A percentile compares a stretch with the other conserved stretches of the same genome.
Conservation (phyloP, 169 alveolate genomes). For the Plasmodium billcollinsi region DNA sequence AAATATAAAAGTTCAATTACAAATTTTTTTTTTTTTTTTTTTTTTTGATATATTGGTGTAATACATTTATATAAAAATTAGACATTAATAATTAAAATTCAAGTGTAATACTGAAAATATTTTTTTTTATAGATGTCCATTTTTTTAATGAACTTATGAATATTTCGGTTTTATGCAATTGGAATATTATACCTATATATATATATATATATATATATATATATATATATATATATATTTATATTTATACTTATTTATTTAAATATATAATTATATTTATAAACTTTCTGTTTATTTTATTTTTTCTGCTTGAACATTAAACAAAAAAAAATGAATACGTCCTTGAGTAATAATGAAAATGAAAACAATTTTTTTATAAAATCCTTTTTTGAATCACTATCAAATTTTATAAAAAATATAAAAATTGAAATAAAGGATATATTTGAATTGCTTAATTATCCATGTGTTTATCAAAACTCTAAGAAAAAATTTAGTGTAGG, state of each 20-base stretch:
- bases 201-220: neutral
- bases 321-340: conserved; percentile 46
- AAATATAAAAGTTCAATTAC: no score
- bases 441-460: conserved; percentile 74
- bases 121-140: no score
- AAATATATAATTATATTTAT: neutral
- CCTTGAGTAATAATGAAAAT: conserved; percentile 16
- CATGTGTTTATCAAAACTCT: conserved; percentile 76
- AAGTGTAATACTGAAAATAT: no score
- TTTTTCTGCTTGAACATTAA: neutral
- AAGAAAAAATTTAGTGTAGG: conserved; percentile 56
- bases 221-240: neutral
- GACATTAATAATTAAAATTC: no score
- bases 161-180: no score
- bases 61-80: no score
- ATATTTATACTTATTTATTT: no score
- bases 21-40: no score
- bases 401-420: conserved; percentile 71
- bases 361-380: conserved; percentile 50
- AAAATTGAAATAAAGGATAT: conserved; percentile 72
- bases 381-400: conserved; percentile 68
- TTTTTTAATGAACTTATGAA: no score
- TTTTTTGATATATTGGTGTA: no score
- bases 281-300: neutral
- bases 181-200: no score